A percentile compares a stretch with the other conserved stretches of the same genome.
These are phyloP conservation scores for Hygrocybe punicea DNA, from an alignment of 768 basidiomycete genomes.

Conservation along the genomic window DNA sequence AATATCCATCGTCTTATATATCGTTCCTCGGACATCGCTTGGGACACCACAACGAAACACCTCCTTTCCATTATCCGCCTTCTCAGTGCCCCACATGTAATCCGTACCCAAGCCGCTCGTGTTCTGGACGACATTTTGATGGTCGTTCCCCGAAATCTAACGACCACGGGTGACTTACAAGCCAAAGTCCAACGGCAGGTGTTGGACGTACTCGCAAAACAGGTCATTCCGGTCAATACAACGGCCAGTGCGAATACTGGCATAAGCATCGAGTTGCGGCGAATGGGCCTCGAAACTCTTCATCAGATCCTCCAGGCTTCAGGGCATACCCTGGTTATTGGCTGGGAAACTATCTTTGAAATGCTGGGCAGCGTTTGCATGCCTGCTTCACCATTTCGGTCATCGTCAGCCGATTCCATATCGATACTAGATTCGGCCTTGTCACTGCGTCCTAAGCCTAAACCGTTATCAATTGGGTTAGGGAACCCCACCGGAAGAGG, in stretches of 20 bases:
- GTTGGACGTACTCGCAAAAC: conserved; percentile 77
- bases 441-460: conserved; percentile 36
- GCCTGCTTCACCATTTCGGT: conserved; percentile 39
- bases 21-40: conserved; percentile 77
- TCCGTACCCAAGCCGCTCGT: conserved; percentile 86
- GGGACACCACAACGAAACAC: conserved; percentile 78
- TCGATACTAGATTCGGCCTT: conserved; percentile 38
- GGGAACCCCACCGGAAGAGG: conserved; percentile 64
- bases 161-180: conserved; percentile 57
- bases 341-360: conserved; percentile 91
- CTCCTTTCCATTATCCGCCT: conserved; percentile 74
- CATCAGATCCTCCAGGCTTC: conserved; percentile 88
- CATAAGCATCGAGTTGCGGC: conserved; percentile 70
- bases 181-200: conserved; percentile 75
- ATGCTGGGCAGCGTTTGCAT: conserved; percentile 89
- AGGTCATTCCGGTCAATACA: conserved; percentile 56
- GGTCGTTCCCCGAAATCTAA: conserved; percentile 69
- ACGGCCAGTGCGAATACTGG: conserved; percentile 35
- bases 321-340: conserved; percentile 86
- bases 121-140: conserved; percentile 82
- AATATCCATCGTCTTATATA: conserved; percentile 89
- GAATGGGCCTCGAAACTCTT: conserved; percentile 85
- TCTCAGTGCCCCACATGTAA: conserved; percentile 63
- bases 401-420: conserved; percentile 42
- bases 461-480: conserved; percentile 48